These are phyloP conservation scores for Lentinula lateritia DNA, from an alignment of 768 basidiomycete species.

Conservation along the genomic window DNA sequence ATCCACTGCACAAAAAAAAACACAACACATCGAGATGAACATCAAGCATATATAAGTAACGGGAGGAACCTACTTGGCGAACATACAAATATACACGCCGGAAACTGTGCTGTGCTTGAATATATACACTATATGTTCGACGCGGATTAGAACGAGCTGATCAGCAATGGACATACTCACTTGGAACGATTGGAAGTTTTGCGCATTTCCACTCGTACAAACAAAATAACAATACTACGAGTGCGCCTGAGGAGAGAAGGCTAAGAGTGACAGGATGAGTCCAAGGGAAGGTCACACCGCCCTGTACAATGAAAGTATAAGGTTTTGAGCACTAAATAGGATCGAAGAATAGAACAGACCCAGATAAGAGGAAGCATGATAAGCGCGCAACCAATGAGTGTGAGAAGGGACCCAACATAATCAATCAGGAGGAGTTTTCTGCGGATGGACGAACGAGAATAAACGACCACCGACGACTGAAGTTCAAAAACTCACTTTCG, in stretches of 20 bases:
- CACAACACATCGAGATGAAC: too few relatives aligned
- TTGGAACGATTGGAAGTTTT: conserved; percentile 65
- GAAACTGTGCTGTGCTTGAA: conserved; percentile 62
- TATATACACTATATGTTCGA: conserved; percentile 51
- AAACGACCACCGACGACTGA: background rate
- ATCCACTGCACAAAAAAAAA: conserved; percentile 31
- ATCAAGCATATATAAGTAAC: background rate
- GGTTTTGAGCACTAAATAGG: background rate
- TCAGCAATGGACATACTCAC: conserved; percentile 26
- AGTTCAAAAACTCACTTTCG: conserved; percentile 28
- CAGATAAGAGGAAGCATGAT: conserved; percentile 69
- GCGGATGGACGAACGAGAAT: background rate
- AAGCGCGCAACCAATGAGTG: conserved; percentile 54
- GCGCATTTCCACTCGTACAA: conserved; percentile 72
- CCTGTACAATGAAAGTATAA: conserved; percentile 29
- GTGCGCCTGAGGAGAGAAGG: conserved; percentile 50
- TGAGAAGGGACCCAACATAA: conserved; percentile 53
- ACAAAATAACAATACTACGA: conserved; percentile 53
- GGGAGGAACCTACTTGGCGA: conserved; percentile 44
- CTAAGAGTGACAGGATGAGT: conserved; percentile 57
- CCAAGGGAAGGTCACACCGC: conserved; percentile 73
- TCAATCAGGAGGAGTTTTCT: conserved; percentile 68
- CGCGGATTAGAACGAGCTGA: background rate
- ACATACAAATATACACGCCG: conserved; percentile 66
- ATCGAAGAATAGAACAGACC: conserved; percentile 27